phyloP scores from a whole-genome alignment of 495 filamentous ascomycete species.

The Hypoxylon crocopeplum region DNA sequence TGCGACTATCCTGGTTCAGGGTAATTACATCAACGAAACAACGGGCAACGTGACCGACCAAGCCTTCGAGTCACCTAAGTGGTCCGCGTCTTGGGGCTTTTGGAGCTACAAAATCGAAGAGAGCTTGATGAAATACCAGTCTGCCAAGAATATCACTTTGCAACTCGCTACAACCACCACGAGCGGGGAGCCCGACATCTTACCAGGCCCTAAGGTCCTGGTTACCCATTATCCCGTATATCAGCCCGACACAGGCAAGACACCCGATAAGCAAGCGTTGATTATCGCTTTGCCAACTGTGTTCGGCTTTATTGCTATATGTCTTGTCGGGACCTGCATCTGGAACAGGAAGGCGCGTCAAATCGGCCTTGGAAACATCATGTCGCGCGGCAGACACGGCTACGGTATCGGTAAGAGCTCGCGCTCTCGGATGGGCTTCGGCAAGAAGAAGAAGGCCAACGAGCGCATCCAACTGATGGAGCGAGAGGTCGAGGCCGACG shows the following conservation, averaged over 20 bases:
- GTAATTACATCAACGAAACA: slow-evolving; percentile 45
- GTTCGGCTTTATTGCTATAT: slow-evolving; percentile 43
- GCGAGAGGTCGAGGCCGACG: slow-evolving; percentile 36
- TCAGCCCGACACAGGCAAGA: slow-evolving; percentile 25
- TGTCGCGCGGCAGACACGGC: slow-evolving; percentile 46
- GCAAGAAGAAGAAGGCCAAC: slow-evolving; percentile 36
- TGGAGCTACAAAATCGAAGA: slow-evolving; percentile 46
- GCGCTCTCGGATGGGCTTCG: slow-evolving; percentile 35
- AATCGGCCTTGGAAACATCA: slow-evolving; percentile 49
- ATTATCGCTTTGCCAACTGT: slow-evolving; percentile 52
- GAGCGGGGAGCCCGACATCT: slow-evolving; percentile 16
- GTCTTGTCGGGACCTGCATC: slow-evolving; percentile 42
- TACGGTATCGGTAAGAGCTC: slow-evolving; percentile 45
- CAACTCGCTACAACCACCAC: slow-evolving; percentile 41
- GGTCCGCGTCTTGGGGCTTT: slow-evolving; percentile 48
- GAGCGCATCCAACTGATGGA: slow-evolving; percentile 49
- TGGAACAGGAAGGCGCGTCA: slow-evolving; percentile 47
- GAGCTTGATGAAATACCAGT: slow-evolving; percentile 36
- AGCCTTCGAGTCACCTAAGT: slow-evolving; percentile 45
- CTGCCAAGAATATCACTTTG: slow-evolving; percentile 50
- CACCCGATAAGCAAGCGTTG: slow-evolving; percentile 37
- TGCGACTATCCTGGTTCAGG: slow-evolving; percentile 44
- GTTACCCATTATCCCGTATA: slow-evolving; percentile 35
- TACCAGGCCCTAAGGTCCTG: slow-evolving; percentile 43
- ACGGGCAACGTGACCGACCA: slow-evolving; percentile 38